phyloP scores from a whole-genome alignment of 2,329 filamentous ascomycete species.

The Pseudogymnoascus sp. region DNA sequence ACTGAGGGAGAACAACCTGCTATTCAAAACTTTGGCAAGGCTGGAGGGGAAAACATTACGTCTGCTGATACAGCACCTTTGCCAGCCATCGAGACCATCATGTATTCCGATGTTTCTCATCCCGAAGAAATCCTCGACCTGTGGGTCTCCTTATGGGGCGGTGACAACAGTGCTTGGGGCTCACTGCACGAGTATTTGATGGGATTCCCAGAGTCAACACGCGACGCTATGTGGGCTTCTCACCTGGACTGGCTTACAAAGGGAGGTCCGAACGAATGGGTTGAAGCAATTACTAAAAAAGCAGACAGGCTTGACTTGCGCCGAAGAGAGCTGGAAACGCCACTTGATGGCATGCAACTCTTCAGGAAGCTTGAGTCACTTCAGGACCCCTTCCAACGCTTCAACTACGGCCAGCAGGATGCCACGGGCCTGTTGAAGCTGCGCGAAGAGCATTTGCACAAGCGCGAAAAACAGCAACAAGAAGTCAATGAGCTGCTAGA shows the following conservation, averaged over 20 bases:
- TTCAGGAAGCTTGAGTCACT: not conserved
- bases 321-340: not conserved
- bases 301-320: not conserved
- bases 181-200: not conserved
- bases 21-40: not conserved
- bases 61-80: not conserved
- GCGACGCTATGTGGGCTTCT: not conserved
- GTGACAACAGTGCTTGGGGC: not conserved
- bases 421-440: not conserved
- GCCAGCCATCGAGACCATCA: not conserved
- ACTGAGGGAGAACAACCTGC: not conserved
- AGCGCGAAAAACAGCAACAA: not conserved
- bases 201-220: not conserved
- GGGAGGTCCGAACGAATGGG: not conserved
- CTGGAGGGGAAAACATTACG: not conserved
- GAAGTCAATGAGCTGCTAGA: not conserved
- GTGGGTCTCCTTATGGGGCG: not conserved
- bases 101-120: not conserved
- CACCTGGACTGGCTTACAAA: not conserved
- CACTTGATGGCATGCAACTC: not conserved
- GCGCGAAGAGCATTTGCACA: not conserved
- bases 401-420: not conserved
- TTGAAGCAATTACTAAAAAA: not conserved
- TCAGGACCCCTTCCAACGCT: not conserved
- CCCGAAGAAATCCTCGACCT: not conserved